These are phyloP conservation scores for Gastrolobium villosum DNA, from an alignment of 306 rosid genomes.

Conservation along the genomic window DNA sequence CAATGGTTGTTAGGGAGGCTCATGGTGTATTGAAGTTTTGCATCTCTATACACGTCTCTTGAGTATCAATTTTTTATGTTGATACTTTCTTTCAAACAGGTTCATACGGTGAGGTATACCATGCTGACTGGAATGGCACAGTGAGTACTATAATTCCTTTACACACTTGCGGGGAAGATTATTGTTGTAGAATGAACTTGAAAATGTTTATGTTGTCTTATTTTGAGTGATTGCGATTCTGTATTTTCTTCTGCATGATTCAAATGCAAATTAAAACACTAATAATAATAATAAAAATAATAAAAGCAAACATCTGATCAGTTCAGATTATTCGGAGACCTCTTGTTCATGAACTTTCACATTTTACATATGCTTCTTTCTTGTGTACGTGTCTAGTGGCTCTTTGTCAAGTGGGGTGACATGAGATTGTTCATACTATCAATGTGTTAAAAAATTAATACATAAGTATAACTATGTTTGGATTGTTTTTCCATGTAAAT, in stretches of 20 bases:
- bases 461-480: conserved; percentile 14
- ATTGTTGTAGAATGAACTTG: conserved; percentile 40
- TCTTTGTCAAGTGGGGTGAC: conserved; percentile 16
- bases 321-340: conserved; percentile 2
- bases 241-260: conserved; percentile 18
- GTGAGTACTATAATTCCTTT: conserved; percentile 67
- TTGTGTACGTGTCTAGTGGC: not conserved
- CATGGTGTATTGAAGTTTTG: conserved; percentile 29
- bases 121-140: conserved; percentile 97
- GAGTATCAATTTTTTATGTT: conserved; percentile 37
- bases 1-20: conserved; percentile 26
- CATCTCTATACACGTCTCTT: conserved; percentile 30
- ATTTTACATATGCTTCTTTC: conserved; percentile 11
- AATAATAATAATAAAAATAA: not conserved
- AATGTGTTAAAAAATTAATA: conserved; percentile 6
- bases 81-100: conserved; percentile 63
- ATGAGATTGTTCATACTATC: conserved; percentile 15
- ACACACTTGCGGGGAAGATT: conserved; percentile 23
- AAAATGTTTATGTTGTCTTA: conserved; percentile 31
- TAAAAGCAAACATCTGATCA: not conserved
- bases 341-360: conserved; percentile 8
- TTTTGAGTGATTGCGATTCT: conserved; percentile 24
- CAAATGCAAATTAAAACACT: conserved; percentile 5
- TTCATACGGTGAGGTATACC: conserved; percentile 98
- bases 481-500: conserved; percentile 12